Conservation (phyloP, 2,329 filamentous ascomycete genomes). For the Eutypella sp. region DNA sequence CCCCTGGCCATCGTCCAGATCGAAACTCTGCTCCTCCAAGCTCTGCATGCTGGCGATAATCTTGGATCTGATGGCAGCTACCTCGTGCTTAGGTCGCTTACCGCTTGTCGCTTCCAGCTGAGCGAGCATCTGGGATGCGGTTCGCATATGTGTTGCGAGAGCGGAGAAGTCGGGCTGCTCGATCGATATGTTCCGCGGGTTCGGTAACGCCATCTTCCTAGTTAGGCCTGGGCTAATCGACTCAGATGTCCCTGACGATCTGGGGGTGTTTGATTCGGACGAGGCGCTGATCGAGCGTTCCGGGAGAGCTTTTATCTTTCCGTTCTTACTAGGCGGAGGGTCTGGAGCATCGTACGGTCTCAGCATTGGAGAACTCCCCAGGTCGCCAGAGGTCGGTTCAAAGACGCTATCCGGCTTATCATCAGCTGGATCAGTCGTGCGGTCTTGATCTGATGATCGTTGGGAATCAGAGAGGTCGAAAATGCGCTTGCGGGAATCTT, state of each 20-base stretch:
- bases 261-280: slow-evolving; percentile 59
- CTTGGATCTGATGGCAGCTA: slow-evolving; percentile 77
- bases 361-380: slow-evolving; percentile 68
- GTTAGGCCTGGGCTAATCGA: slow-evolving; percentile 60
- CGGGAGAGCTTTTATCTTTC: slow-evolving; percentile 14
- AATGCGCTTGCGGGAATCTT: slow-evolving; percentile 53
- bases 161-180: slow-evolving; percentile 80
- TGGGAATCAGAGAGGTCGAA: slow-evolving; percentile 69
- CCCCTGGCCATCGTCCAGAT: slow-evolving; percentile 63
- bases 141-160: slow-evolving; percentile 80
- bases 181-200: slow-evolving; percentile 47
- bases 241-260: slow-evolving; percentile 64
- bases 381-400: slow-evolving; percentile 73
- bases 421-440: slow-evolving; percentile 33
- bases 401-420: slow-evolving; percentile 66
- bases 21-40: slow-evolving; percentile 79
- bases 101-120: slow-evolving; percentile 76
- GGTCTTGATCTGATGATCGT: slow-evolving; percentile 38
- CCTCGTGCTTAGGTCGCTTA: slow-evolving; percentile 74
- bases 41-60: slow-evolving; percentile 90
- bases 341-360: slow-evolving; percentile 51
- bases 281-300: slow-evolving; percentile 30
- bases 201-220: slow-evolving; percentile 57
- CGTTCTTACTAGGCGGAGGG: slow-evolving; percentile 31
- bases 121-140: slow-evolving; percentile 80